Conservation (phyloP, 176 grass and related monocot species). For the Thalia dealbata region DNA sequence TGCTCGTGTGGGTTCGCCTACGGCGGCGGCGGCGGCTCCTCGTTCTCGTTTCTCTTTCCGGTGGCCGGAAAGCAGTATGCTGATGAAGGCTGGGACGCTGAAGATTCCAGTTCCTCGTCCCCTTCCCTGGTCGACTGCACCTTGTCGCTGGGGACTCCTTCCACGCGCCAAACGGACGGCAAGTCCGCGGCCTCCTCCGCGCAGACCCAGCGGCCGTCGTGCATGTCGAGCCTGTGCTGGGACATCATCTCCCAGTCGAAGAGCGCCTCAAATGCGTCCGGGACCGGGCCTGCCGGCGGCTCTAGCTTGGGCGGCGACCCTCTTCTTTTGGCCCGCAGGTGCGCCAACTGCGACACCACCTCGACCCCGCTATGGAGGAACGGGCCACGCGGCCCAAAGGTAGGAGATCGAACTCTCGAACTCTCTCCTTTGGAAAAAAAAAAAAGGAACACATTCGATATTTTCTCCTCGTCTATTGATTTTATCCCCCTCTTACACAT, state of each 20-base stretch:
- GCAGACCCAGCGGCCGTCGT: slow-evolving; percentile 2
- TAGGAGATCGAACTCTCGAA: no score
- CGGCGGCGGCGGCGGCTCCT: slow-evolving; percentile 43
- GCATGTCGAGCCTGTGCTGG: slow-evolving; percentile 24
- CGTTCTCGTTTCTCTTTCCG: slow-evolving; percentile 29
- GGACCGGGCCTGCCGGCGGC: neutral
- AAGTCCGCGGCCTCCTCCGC: neutral
- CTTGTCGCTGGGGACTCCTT: slow-evolving; percentile 74
- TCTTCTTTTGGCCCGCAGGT: slow-evolving; percentile 42
- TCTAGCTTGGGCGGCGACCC: slow-evolving; percentile 18
- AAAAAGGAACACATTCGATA: neutral
- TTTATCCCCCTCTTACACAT: neutral
- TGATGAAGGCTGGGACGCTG: slow-evolving; percentile 22
- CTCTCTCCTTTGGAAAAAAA: neutral
- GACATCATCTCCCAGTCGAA: slow-evolving; percentile 22
- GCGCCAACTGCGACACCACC: slow-evolving; percentile 89
- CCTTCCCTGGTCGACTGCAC: slow-evolving; percentile 64
- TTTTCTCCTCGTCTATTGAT: neutral
- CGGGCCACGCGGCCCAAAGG: slow-evolving; percentile 86
- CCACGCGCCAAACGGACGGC: slow-evolving; percentile 30
- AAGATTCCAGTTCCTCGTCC: slow-evolving; percentile 13
- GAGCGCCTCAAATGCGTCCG: neutral
- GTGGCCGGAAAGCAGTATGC: neutral
- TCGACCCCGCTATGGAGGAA: slow-evolving; percentile 95
- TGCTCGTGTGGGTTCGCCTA: slow-evolving; percentile 64